phyloP scores from a whole-genome alignment of 371 early-diverging fungal genomes.

The Saksenaea vasiformis region DNA sequence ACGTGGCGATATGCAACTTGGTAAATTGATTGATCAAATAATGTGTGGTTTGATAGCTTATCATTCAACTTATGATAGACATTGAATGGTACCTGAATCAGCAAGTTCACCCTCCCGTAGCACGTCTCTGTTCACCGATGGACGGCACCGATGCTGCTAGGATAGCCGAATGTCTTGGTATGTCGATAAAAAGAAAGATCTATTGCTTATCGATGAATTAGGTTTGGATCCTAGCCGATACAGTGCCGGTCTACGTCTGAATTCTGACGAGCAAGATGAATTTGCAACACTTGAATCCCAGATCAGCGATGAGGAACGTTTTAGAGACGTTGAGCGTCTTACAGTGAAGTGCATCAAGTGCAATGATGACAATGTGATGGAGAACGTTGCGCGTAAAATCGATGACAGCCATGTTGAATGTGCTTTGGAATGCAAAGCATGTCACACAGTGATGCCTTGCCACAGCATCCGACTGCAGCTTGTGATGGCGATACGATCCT shows the following conservation, averaged over 20 bases:
- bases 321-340: constrained; percentile 68
- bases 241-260: constrained; percentile 23
- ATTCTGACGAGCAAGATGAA: constrained; percentile 47
- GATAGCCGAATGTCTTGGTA: constrained; percentile 87
- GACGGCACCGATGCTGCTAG: constrained; percentile 82
- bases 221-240: constrained; percentile 75
- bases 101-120: constrained; percentile 97
- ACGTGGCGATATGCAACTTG: constrained; percentile 60
- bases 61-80: constrained; percentile 58
- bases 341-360: constrained; percentile 70
- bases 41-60: background rate
- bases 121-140: constrained; percentile 87
- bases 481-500: constrained; percentile 58
- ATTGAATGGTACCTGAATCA: constrained; percentile 96
- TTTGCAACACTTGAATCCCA: constrained; percentile 81
- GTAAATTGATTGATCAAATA: constrained; percentile 24
- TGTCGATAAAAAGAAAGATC: background rate
- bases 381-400: constrained; percentile 52
- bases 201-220: constrained; percentile 6
- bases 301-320: constrained; percentile 84
- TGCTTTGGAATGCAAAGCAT: constrained; percentile 65
- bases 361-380: constrained; percentile 47
- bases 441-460: constrained; percentile 43
- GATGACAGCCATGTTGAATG: constrained; percentile 28
- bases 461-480: constrained; percentile 64